These are phyloP conservation scores for Epipyxis sp. DNA, from an alignment of 108 stramenopile genomes.

Conservation along the genomic window DNA sequence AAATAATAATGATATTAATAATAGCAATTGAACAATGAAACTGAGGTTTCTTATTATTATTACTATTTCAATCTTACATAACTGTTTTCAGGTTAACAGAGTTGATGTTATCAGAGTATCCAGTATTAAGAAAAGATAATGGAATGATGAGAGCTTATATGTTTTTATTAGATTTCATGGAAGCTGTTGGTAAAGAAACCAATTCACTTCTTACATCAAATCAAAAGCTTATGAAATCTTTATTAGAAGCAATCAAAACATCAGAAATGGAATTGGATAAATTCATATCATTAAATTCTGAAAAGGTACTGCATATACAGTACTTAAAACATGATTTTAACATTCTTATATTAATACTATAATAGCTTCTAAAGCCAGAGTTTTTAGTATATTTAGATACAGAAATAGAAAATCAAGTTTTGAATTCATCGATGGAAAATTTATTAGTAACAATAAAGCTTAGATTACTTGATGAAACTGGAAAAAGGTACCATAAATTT, in stretches of 20 bases:
- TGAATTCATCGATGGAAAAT: background rate
- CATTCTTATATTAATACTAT: no score
- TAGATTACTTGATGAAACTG: background rate
- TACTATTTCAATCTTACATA: no score
- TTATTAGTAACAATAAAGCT: background rate
- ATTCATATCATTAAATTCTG: background rate
- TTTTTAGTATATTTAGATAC: background rate
- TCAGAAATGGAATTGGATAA: background rate
- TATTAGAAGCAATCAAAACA: background rate
- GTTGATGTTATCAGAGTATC: background rate
- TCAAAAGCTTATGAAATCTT: background rate
- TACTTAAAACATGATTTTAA: no score
- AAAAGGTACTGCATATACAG: no score
- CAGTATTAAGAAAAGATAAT: background rate
- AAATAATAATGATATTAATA: no score
- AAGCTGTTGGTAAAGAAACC: background rate
- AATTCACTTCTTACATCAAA: background rate
- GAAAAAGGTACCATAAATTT: no score
- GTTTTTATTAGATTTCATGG: background rate
- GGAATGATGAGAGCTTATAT: background rate
- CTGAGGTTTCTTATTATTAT: no score
- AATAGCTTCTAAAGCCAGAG: background rate
- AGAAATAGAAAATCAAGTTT: background rate
- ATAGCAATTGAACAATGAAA: no score
- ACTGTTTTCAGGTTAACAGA: background rate